These are phyloP conservation scores for Plenodomus biglobosus DNA, from an alignment of 2,329 filamentous ascomycete genomes.

Conservation along the genomic window DNA sequence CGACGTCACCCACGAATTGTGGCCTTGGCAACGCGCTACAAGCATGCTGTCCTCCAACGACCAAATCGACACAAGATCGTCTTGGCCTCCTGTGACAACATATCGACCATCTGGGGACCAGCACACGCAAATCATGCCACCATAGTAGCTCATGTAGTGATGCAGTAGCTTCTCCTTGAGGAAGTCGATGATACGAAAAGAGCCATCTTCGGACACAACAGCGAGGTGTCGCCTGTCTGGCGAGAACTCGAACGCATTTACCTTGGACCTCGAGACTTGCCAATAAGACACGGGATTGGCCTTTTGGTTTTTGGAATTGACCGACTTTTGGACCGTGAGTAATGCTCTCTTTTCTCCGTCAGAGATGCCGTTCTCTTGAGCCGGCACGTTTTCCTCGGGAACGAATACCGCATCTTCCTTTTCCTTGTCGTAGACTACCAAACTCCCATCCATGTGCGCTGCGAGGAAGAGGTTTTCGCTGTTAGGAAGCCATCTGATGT, in stretches of 20 bases:
- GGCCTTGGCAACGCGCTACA: slow-evolving; percentile 89
- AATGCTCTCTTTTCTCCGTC: slow-evolving; percentile 43
- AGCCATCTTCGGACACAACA: slow-evolving; percentile 88
- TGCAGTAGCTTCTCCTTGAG: slow-evolving; percentile 88
- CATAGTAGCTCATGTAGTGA: slow-evolving; percentile 89
- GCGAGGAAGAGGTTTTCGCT: slow-evolving; percentile 93
- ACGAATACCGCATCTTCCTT: slow-evolving; percentile 84
- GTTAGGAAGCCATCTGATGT: slow-evolving; percentile 90
- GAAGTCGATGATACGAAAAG: slow-evolving; percentile 87
- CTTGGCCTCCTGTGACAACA: slow-evolving; percentile 90
- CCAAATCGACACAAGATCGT: slow-evolving; percentile 97
- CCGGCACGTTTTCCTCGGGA: slow-evolving; percentile 59
- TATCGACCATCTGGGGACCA: slow-evolving; percentile 99
- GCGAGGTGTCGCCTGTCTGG: slow-evolving; percentile 86
- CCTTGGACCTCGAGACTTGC: slow-evolving; percentile 87
- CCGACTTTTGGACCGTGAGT: slow-evolving; percentile 82
- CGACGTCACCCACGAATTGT: slow-evolving; percentile 91
- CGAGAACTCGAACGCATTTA: slow-evolving; percentile 90
- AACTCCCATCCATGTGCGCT: slow-evolving; percentile 84
- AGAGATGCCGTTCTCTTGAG: slow-evolving; percentile 26
- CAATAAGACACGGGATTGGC: slow-evolving; percentile 88
- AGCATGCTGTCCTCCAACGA: slow-evolving; percentile 79
- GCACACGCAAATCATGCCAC: slow-evolving; percentile 87
- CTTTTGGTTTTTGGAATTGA: slow-evolving; percentile 92
- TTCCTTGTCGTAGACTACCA: slow-evolving; percentile 96